These are phyloP conservation scores for Protea cynaroides DNA, from an alignment of 164 flowering plant genomes.

Conservation along the genomic window DNA sequence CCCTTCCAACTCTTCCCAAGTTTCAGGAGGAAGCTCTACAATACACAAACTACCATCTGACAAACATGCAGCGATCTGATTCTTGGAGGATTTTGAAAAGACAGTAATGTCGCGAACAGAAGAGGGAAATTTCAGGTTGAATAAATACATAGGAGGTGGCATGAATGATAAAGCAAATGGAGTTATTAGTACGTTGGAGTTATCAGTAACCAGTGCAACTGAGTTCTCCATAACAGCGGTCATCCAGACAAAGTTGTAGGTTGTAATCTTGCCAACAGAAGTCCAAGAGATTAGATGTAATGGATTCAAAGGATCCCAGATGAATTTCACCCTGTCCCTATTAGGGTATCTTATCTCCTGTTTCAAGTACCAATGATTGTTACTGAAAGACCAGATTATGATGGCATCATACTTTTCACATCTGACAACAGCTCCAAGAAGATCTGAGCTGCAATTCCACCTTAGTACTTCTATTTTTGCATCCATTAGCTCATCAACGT, in stretches of 20 bases:
- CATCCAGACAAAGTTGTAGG: conserved; percentile 64
- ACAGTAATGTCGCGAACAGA: conserved; percentile 56
- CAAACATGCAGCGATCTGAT: conserved; percentile 51
- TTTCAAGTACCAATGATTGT: conserved; percentile 91
- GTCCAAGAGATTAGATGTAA: conserved; percentile 80
- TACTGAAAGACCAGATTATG: conserved; percentile 82
- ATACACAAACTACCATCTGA: conserved; percentile 66
- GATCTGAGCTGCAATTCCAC: conserved; percentile 91
- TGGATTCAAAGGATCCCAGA: conserved; percentile 83
- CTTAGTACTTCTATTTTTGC: conserved; percentile 51
- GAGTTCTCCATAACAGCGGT: conserved; percentile 79
- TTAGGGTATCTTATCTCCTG: conserved; percentile 65
- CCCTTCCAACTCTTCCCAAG: conserved; percentile 86
- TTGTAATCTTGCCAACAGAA: conserved; percentile 45
- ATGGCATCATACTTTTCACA: conserved; percentile 52
- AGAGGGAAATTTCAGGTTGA: conserved; percentile 54
- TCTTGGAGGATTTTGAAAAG: conserved; percentile 42
- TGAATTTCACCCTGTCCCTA: conserved; percentile 54
- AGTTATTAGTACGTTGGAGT: conserved; percentile 50
- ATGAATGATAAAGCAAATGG: conserved; percentile 67
- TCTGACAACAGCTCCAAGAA: conserved; percentile 74
- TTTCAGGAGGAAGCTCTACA: conserved; percentile 70
- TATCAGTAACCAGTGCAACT: conserved; percentile 80
- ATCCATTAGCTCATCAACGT: conserved; percentile 44
- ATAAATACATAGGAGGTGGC: conserved; percentile 88